These are phyloP conservation scores for Pharus latifolius DNA, from an alignment of 176 grass and related monocot genomes.

Conservation along the genomic window DNA sequence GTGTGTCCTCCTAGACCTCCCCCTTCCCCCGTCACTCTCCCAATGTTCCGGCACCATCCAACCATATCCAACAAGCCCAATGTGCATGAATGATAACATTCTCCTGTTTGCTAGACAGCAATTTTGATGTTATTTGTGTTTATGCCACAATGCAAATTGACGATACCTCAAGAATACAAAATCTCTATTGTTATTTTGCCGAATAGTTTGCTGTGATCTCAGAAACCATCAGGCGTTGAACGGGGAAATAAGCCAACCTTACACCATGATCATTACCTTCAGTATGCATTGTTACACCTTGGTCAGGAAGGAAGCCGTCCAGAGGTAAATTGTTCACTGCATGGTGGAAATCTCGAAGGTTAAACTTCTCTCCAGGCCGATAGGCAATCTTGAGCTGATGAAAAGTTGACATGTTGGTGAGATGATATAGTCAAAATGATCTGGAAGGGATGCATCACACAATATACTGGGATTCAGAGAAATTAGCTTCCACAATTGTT, in stretches of 20 bases:
- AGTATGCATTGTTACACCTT: constrained; percentile 2
- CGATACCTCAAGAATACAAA: no score
- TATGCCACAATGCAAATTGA: no score
- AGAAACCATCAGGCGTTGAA: neutral
- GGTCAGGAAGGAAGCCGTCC: constrained; percentile 39
- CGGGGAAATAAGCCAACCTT: constrained; percentile 11
- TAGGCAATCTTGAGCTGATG: constrained; percentile 77
- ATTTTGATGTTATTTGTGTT: neutral
- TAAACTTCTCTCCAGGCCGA: constrained; percentile 61
- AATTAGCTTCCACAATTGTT: neutral
- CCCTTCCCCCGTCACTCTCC: no score
- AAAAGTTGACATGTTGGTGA: constrained; percentile 6
- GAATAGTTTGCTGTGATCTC: neutral
- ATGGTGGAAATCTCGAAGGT: constrained; percentile 78
- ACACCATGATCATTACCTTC: constrained; percentile 21
- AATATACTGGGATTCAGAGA: neutral
- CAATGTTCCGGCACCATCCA: no score
- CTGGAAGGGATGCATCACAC: neutral
- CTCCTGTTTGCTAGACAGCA: no score
- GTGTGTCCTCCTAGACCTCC: no score
- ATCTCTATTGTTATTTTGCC: neutral
- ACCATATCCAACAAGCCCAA: no score
- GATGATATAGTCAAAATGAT: neutral
- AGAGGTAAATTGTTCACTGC: constrained; percentile 67
- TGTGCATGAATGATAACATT: no score